Percentiles rank a stretch among this genome's conserved stretches.
These are phyloP conservation scores for Malus asiatica DNA, from an alignment of 306 rosid genomes.

Conservation along the genomic window DNA sequence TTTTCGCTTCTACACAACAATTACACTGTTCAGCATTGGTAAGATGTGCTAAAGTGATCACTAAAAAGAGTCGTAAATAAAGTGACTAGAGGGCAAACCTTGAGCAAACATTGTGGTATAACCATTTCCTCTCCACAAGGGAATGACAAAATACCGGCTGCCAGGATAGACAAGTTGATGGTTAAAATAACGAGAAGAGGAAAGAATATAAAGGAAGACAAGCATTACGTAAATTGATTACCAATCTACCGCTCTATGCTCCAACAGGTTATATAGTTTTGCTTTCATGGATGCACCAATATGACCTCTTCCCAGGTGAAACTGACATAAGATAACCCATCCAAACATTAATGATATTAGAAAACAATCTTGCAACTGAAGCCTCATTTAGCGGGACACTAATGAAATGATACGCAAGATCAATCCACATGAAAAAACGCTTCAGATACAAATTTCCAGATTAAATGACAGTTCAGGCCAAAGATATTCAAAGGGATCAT, in stretches of 20 bases:
- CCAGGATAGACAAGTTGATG: constrained; percentile 6
- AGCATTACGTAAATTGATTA: constrained; percentile 21
- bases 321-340: constrained; percentile 34
- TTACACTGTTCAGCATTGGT: neutral
- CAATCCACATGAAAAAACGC: neutral
- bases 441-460: neutral
- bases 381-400: neutral
- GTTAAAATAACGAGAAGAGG: constrained; percentile 9
- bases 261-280: constrained; percentile 67
- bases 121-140: constrained; percentile 89
- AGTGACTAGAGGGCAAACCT: constrained; percentile 41
- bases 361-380: neutral
- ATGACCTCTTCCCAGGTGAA: constrained; percentile 93
- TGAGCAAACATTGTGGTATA: constrained; percentile 83
- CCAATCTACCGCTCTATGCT: constrained; percentile 80
- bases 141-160: constrained; percentile 88
- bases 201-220: neutral
- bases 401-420: neutral
- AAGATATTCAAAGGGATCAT: constrained; percentile 1
- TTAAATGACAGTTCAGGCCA: neutral
- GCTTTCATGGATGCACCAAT: constrained; percentile 75
- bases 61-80: neutral
- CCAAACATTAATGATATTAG: neutral
- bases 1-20: neutral
- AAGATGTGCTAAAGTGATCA: neutral